Base-by-base conservation (phyloP, 1,284 basidiomycete species). In the Rhodotorula mucilaginosa region DNA sequence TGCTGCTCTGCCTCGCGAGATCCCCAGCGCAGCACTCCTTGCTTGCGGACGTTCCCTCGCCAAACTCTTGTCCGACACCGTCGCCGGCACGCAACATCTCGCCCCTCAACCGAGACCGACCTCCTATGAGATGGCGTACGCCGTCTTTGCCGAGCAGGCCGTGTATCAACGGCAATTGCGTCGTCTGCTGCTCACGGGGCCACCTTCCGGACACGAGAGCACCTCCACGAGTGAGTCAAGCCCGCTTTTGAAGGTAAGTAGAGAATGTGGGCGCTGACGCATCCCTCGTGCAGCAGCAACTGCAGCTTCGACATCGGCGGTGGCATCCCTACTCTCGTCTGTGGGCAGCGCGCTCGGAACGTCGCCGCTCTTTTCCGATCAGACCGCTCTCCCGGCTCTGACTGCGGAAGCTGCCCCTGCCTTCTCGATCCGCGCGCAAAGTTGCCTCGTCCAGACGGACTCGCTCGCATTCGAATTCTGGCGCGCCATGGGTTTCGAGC, bases 401-500 rank as follows among this genome's bases (percentile, higher is more conserved):
- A 21, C 21, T 2, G n/a, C 8, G 3, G 51, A 62, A 10, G 12
- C 26, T 1, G 8, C 60, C 10, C 59, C 71, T 0, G 60, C 51
- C 7, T 48, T 76, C 48, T 56, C 71, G 15, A 58, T 76, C 4
- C 66, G 75, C 15, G 58, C 68, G 3, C 75, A 76, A 62, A 68
- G 71, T 18, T 64, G 75, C 84, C 79, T 91, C 31, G 82, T 91
- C 18, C 86, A 90, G 56, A 79, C 90, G 18, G 80, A 87, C 23
- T 87, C 90, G 6, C 79, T 88, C 2, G 88, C 90, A 0, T 78
- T 92, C 26, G 84, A 87, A 4, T 92, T 92, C 79, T 93, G 91
- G 91, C 87, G 89, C 72, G 92, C 90, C 78, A 84, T 93, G 46
- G 90, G 89, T 0, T 79, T 93, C 63, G 84, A 84, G 44, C 91